Base-by-base conservation (phyloP, 345 rosid genomes). In the Salix purpurea region DNA sequence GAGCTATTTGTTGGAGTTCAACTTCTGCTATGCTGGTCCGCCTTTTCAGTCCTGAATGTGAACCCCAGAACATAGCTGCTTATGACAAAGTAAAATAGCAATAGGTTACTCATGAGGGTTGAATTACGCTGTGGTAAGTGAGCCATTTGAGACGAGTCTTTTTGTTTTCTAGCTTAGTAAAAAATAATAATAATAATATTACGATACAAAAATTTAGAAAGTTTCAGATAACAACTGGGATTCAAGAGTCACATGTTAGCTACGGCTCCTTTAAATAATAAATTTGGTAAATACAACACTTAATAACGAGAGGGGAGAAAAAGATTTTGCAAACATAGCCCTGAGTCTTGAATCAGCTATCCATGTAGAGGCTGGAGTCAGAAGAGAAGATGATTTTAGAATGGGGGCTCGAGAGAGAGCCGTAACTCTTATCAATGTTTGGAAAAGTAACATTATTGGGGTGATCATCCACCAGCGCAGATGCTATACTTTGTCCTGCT, bases 51-150 rank as follows among this genome's bases (percentile, higher is more conserved):
- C 97, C 97, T 21, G 99, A 95, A 83, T 95, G 97, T 62, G 99
- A 95, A 78, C 97, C 97, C 21, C 99, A 91, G 84, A 95, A 93
- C 62, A 90, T 95, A 81, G 93, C 84, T 84, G 97, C 97, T 6
- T 93, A 87, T 79, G 97, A 95, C 76, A 71, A 76, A 23, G 58
- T 48, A 34, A 84, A 83, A 30, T 58, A 14, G 73, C 67, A 15
- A 26, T 4, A 23, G 40, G 34, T 36, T 46, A 18, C n/a, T 9
- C 21, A 16, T 12, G 26, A 62, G 65, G 71, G 28, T 46, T 64
- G 70, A 48, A 28, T 68, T 58, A 24, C 12, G 32, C 23, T 58
- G 60, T 37, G 46, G 23, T 56, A 54, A 52, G 12, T 34, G 26
- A 16, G 74, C 65, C 16, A 48, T 46, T 13, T 10, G 56, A 69